Evolutionary conservation across 1,284 basidiomycete genomes (phyloP).

Genomic region (Malassezia nana): DNA sequence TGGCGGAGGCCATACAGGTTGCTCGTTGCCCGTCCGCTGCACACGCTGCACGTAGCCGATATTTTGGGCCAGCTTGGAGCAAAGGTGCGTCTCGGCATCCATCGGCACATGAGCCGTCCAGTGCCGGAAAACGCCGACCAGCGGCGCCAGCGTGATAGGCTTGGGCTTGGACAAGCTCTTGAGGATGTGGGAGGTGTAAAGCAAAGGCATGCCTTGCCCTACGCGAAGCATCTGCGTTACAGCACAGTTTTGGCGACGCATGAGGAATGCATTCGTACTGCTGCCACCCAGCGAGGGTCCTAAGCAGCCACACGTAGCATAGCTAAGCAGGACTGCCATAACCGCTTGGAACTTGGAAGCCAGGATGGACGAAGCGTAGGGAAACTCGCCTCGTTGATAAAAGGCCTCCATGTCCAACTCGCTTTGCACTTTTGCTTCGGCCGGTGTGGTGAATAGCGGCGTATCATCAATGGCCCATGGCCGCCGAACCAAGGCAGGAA

Average conservation of each 20-base stretch:
- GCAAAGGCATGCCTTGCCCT: conserved; percentile 41
- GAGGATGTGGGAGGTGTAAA: conserved; percentile 34
- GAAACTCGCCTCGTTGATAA: conserved; percentile 37
- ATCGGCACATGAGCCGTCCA: conserved; percentile 27
- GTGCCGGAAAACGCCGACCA: conserved; percentile 32
- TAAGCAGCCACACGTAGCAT: conserved; percentile 40
- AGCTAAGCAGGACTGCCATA: conserved; percentile 31
- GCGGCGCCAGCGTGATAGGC: conserved; percentile 34
- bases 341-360: conserved; percentile 39
- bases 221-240: conserved; percentile 46
- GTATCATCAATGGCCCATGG: conserved; percentile 26
- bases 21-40: neutral
- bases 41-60: conserved; percentile 9
- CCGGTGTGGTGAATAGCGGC: conserved; percentile 5
- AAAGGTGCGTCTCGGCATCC: conserved; percentile 8
- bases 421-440: conserved; percentile 21
- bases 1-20: neutral
- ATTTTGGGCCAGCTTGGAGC: conserved; percentile 7
- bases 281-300: conserved; percentile 35
- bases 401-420: conserved; percentile 26
- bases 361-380: conserved; percentile 38
- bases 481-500: conserved; percentile 61
- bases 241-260: conserved; percentile 43
- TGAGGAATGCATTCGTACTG: conserved; percentile 34
- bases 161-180: conserved; percentile 27